These are phyloP conservation scores for Cyberlindnera japonica DNA, from an alignment of 805 yeast genomes.

Conservation along the genomic window DNA sequence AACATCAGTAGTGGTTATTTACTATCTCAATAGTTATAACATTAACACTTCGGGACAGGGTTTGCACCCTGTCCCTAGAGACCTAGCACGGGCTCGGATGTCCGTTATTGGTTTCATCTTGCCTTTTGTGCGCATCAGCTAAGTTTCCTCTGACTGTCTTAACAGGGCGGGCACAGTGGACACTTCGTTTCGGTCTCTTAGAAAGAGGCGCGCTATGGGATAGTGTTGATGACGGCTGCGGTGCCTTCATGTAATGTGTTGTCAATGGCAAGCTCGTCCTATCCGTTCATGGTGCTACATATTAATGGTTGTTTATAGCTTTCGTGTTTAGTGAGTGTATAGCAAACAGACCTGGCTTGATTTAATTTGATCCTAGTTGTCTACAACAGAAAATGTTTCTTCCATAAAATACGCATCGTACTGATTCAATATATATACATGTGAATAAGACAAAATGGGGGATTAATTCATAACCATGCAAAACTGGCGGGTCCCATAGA, in stretches of 20 bases:
- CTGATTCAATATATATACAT: conserved; percentile 2
- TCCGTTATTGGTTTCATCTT: conserved; percentile 27
- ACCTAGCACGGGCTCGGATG: conserved; percentile 27
- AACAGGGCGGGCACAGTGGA: conserved; percentile 69
- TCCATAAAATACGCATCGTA: not conserved
- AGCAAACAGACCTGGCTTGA: not conserved
- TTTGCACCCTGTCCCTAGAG: conserved; percentile 22
- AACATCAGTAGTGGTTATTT: conserved; percentile 78
- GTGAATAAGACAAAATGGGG: conserved; percentile 1
- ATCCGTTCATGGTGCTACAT: conserved; percentile 29
- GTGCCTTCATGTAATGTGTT: conserved; percentile 22
- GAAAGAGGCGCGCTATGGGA: conserved; percentile 36
- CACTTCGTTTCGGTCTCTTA: conserved; percentile 78
- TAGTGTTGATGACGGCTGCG: conserved; percentile 21
- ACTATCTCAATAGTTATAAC: conserved; percentile 65
- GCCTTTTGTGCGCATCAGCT: conserved; percentile 48
- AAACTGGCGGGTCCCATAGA: not conserved
- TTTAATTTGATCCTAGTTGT: not conserved
- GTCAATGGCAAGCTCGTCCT: conserved; percentile 24
- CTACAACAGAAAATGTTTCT: not conserved
- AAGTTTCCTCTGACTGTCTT: conserved; percentile 64
- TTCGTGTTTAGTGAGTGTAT: not conserved
- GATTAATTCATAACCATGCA: conserved; percentile 5
- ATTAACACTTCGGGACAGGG: conserved; percentile 30
- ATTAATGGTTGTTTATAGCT: conserved; percentile 6